phyloP scores from a whole-genome alignment of 768 basidiomycete species.

The Terana coerulea region DNA sequence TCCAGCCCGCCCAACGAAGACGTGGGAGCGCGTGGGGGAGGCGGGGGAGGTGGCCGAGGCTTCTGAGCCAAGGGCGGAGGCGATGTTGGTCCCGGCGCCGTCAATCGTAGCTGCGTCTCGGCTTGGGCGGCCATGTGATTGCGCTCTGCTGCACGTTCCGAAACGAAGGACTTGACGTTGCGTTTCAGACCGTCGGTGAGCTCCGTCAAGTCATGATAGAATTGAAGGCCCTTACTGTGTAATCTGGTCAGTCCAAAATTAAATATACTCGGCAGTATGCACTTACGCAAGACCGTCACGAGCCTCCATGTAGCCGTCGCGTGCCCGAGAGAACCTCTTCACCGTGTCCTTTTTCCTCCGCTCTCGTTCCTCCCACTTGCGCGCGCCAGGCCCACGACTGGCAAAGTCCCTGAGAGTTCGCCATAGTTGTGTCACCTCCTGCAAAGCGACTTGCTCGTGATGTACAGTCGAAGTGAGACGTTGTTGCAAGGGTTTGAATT shows the following conservation, averaged over 20 bases:
- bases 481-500: constrained; percentile 89
- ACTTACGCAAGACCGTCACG: constrained; percentile 80
- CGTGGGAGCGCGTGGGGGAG: constrained; percentile 31
- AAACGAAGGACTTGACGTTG: constrained; percentile 60
- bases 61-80: constrained; percentile 37
- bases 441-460: constrained; percentile 67
- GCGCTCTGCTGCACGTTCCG: constrained; percentile 64
- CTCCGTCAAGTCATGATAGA: constrained; percentile 78
- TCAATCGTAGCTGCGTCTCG: constrained; percentile 66
- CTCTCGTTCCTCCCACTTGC: constrained; percentile 81
- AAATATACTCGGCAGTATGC: constrained; percentile 11
- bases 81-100: constrained; percentile 35
- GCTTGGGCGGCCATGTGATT: constrained; percentile 62
- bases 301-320: constrained; percentile 85
- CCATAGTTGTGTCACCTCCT: constrained; percentile 76
- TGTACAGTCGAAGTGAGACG: constrained; percentile 74
- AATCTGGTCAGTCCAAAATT: constrained; percentile 1
- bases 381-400: constrained; percentile 71
- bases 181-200: constrained; percentile 54
- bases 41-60: constrained; percentile 47
- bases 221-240: constrained; percentile 79
- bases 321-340: constrained; percentile 65
- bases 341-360: constrained; percentile 73
- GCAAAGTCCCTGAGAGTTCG: constrained; percentile 68
- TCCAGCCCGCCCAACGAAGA: constrained; percentile 31